A percentile compares a stretch with the other conserved stretches of the same genome.
phyloP scores from a whole-genome alignment of 2,329 filamentous ascomycete species.

The Apiospora kogelbergensis region DNA sequence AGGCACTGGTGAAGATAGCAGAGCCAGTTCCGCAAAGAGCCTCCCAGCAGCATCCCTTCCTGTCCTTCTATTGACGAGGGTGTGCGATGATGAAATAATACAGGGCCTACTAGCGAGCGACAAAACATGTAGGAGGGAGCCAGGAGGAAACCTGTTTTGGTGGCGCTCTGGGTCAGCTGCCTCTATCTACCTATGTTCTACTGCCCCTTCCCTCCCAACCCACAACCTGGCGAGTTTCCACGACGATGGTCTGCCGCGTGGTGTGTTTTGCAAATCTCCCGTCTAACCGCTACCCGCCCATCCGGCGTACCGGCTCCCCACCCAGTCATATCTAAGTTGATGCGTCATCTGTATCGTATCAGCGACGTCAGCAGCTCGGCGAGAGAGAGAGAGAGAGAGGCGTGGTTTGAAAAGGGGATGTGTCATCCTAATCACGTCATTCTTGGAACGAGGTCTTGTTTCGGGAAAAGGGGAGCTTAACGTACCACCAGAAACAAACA shows the following conservation, averaged over 20 bases:
- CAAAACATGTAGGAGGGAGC: not conserved
- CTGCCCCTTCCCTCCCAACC: not conserved
- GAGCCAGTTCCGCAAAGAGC: not conserved
- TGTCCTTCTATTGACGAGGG: not conserved
- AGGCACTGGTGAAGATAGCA: constrained; percentile 62
- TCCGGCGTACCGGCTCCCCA: not conserved
- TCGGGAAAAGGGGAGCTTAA: not conserved
- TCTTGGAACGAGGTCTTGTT: not conserved
- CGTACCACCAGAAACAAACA: not conserved
- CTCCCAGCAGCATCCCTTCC: not conserved
- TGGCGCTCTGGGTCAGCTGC: not conserved
- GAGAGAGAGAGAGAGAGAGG: not conserved
- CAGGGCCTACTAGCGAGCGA: not conserved
- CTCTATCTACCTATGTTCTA: not conserved
- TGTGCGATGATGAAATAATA: not conserved
- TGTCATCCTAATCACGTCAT: not conserved
- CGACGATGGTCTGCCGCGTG: not conserved
- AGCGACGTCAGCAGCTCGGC: not conserved
- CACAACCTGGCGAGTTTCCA: not conserved
- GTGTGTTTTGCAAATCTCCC: not conserved
- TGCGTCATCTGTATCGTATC: not conserved
- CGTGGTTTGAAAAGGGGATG: not conserved
- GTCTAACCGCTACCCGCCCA: not conserved
- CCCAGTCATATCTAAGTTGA: not conserved
- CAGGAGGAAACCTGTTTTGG: not conserved